phyloP scores from a whole-genome alignment of 225 moss, liverwort and hornwort species.

The Marchantia paleacea region DNA sequence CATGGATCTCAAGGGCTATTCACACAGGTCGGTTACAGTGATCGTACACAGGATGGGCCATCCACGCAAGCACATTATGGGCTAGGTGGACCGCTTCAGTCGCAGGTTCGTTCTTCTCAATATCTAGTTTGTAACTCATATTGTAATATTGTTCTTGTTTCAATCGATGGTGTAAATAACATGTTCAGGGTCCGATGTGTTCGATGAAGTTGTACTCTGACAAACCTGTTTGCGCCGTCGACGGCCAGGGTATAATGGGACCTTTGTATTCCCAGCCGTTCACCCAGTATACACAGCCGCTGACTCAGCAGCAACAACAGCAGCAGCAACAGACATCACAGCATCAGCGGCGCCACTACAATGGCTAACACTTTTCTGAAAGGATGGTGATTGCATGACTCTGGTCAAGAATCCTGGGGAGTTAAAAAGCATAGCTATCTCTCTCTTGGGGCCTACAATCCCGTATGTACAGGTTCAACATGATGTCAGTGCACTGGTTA shows the following conservation, averaged over 20 bases:
- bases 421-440: slow-evolving; percentile 29
- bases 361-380: slow-evolving; percentile 58
- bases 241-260: slow-evolving; percentile 74
- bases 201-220: background rate
- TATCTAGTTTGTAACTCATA: background rate
- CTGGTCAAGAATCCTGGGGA: slow-evolving; percentile 42
- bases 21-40: slow-evolving; percentile 86
- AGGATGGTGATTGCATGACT: slow-evolving; percentile 30
- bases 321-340: slow-evolving; percentile 57
- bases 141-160: background rate
- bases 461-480: slow-evolving; percentile 33
- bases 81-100: slow-evolving; percentile 72
- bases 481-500: slow-evolving; percentile 29
- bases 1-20: slow-evolving; percentile 94
- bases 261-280: slow-evolving; percentile 89
- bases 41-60: slow-evolving; percentile 88
- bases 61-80: slow-evolving; percentile 86
- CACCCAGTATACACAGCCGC: slow-evolving; percentile 82
- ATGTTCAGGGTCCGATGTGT: no score
- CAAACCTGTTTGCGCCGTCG: background rate
- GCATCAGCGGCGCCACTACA: slow-evolving; percentile 82
- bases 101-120: slow-evolving; percentile 53
- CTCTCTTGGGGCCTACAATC: slow-evolving; percentile 39
- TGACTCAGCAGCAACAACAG: slow-evolving; percentile 68
- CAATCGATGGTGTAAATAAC: no score